Evolutionary conservation across 2,329 filamentous ascomycete genomes (phyloP).

Genomic region (Myrmaecium sp.): DNA sequence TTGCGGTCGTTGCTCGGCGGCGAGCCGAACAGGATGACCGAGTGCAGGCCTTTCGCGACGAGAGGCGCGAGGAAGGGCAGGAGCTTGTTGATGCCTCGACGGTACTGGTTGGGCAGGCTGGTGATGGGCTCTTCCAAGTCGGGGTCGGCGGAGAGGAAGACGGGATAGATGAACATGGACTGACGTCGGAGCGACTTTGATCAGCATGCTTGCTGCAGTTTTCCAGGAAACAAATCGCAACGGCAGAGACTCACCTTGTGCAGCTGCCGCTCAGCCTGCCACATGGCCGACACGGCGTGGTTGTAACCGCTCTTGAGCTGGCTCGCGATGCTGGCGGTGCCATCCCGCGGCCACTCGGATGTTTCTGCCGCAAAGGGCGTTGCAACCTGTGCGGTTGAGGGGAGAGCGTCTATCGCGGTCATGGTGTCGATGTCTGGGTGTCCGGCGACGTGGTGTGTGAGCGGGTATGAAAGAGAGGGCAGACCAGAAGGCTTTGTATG

Average conservation of each 20-base stretch:
- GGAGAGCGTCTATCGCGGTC: too few species aligned
- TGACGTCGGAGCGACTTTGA: constrained; percentile 20
- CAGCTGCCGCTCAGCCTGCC: constrained; percentile 35
- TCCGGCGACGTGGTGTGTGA: too few species aligned
- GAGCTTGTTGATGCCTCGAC: constrained; percentile 73
- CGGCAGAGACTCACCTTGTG: constrained; percentile 24
- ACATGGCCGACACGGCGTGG: constrained; percentile 32
- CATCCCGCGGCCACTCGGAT: too few species aligned
- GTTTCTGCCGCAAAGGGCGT: too few species aligned
- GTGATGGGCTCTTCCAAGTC: constrained; percentile 84
- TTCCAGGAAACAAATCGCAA: neutral
- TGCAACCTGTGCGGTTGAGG: too few species aligned
- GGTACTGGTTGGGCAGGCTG: constrained; percentile 78
- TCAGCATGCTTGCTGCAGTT: neutral
- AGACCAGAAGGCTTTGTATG: too few species aligned
- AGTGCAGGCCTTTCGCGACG: constrained; percentile 74
- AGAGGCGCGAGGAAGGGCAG: constrained; percentile 74
- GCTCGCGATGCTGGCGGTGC: constrained; percentile 31
- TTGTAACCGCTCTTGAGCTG: constrained; percentile 36
- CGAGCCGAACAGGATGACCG: constrained; percentile 91
- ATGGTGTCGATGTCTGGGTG: too few species aligned
- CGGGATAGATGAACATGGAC: constrained; percentile 97
- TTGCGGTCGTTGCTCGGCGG: constrained; percentile 67
- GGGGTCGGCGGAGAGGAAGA: constrained; percentile 88
- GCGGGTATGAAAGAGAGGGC: too few species aligned